Percentiles rank a stretch among this genome's conserved stretches.
Evolutionary conservation across 2,329 filamentous ascomycete species (phyloP).

Genomic region (Fusarium hainanense): DNA sequence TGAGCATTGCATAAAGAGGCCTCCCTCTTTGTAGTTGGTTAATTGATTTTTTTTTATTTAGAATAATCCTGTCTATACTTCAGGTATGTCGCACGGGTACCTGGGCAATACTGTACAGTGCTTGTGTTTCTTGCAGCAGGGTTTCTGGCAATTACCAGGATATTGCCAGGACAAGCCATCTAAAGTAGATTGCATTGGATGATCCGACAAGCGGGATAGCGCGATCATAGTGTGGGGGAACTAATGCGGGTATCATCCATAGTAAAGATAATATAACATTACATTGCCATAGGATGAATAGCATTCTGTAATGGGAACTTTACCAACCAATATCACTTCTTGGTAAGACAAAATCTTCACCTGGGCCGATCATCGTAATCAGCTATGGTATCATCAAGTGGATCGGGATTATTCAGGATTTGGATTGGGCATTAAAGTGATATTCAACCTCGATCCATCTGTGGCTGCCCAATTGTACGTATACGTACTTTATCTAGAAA

Average conservation of each 20-base stretch:
- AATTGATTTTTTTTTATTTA: neutral
- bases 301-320: neutral
- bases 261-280: neutral
- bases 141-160: neutral
- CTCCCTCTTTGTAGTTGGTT: neutral
- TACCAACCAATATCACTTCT: neutral
- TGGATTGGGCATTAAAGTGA: constrained; percentile 2
- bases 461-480: constrained; percentile 21
- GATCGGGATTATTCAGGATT: constrained; percentile 9
- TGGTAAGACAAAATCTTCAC: neutral
- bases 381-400: neutral
- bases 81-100: neutral
- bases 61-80: neutral
- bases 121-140: neutral
- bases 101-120: constrained; percentile 13
- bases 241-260: constrained; percentile 7
- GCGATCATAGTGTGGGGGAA: constrained; percentile 39
- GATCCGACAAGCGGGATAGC: constrained; percentile 41
- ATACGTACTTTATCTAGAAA: neutral
- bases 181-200: constrained; percentile 18
- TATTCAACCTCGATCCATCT: constrained; percentile 5
- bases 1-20: constrained; percentile 5
- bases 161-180: constrained; percentile 27
- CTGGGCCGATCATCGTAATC: neutral
- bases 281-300: neutral